Conservation (phyloP, 2,329 filamentous ascomycete genomes). For the Phyllosticta citribraziliensis region DNA sequence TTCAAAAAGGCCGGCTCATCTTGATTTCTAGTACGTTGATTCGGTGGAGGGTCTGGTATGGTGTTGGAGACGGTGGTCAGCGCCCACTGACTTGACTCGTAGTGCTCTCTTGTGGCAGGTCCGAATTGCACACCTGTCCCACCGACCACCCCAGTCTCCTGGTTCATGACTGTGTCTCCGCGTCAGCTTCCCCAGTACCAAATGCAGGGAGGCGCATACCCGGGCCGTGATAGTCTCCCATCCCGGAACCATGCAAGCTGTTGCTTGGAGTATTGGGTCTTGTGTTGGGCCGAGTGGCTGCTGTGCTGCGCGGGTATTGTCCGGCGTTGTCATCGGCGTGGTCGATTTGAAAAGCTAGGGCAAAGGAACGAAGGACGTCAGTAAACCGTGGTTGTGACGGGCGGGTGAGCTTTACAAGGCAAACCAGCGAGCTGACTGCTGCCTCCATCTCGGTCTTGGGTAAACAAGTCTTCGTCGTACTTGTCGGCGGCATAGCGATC, state of each 20-base stretch:
- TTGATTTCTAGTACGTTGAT: conserved; percentile 37
- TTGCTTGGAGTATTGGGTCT: conserved; percentile 11
- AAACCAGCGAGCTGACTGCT: conserved; percentile 3
- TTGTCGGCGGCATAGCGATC: conserved; percentile 6
- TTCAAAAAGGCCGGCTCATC: conserved; percentile 49
- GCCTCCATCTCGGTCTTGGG: conserved; percentile 11
- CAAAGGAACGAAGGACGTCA: not conserved
- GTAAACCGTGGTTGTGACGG: not conserved
- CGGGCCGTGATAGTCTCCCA: not conserved
- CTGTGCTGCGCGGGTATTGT: conserved; percentile 10
- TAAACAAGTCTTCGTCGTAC: conserved; percentile 9
- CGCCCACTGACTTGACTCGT: conserved; percentile 47
- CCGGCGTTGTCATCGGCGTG: conserved; percentile 1
- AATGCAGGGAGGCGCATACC: not conserved
- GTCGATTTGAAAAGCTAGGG: conserved; percentile 11
- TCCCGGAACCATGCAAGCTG: conserved; percentile 8
- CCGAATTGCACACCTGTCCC: conserved; percentile 34
- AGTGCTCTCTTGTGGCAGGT: conserved; percentile 44
- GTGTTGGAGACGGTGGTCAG: conserved; percentile 41
- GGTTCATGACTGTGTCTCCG: conserved; percentile 17
- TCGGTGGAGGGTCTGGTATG: conserved; percentile 43
- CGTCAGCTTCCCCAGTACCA: conserved; percentile 1
- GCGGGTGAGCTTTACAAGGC: conserved; percentile 6
- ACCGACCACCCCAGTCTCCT: conserved; percentile 46
- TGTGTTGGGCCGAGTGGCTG: conserved; percentile 10